Evolutionary conservation across 371 early-diverging fungal species (phyloP).

Genomic region (Mucor plumbeus): DNA sequence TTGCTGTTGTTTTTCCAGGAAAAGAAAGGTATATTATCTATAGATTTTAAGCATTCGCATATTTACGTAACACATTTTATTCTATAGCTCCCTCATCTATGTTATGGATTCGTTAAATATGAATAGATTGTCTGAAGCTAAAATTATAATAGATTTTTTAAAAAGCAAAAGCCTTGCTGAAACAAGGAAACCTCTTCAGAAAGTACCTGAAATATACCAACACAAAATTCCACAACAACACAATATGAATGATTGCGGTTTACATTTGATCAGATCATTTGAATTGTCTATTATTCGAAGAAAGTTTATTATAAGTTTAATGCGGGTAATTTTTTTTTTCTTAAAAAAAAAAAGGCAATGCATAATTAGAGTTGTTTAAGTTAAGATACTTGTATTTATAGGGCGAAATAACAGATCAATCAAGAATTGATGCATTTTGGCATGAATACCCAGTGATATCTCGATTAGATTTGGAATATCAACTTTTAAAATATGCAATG

Average conservation of each 20-base stretch:
- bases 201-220: constrained; percentile 3
- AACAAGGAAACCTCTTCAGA: background rate
- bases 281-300: background rate
- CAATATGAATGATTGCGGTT: background rate
- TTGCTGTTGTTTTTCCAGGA: background rate
- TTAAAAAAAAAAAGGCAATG: no score
- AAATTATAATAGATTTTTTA: background rate
- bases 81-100: background rate
- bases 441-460: background rate
- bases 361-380: no score
- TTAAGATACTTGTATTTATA: background rate
- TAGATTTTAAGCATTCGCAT: background rate
- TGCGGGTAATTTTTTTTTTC: background rate
- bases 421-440: background rate
- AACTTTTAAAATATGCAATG: background rate
- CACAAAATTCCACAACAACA: background rate
- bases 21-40: background rate
- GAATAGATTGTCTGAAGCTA: background rate
- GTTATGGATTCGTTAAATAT: background rate
- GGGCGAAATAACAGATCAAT: background rate
- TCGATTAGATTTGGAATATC: background rate
- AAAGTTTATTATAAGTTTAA: background rate
- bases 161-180: background rate
- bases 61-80: background rate
- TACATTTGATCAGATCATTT: background rate